phyloP scores from a whole-genome alignment of 345 rosid genomes.

The Anastatica hierochuntica region DNA sequence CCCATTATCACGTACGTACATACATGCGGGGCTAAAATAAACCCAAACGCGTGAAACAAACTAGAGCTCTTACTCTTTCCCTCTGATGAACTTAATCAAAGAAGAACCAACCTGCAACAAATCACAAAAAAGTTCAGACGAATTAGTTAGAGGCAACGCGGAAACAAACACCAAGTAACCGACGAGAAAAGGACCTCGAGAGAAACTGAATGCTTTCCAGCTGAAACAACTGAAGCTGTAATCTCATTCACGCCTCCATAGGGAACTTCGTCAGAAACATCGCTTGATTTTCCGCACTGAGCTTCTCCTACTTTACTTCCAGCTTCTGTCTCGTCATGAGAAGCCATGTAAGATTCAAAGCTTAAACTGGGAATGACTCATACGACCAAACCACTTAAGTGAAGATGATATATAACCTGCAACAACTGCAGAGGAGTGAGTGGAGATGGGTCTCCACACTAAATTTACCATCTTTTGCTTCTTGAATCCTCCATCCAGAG shows the following conservation, averaged over 20 bases:
- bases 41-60: neutral
- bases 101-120: constrained; percentile 69
- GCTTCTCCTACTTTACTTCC: constrained; percentile 31
- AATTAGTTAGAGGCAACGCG: neutral
- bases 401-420: constrained; percentile 32
- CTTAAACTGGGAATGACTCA: neutral
- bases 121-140: neutral
- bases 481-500: constrained; percentile 26
- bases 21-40: neutral
- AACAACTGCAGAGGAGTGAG: constrained; percentile 27
- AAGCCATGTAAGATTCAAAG: neutral
- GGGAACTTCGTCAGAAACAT: constrained; percentile 14
- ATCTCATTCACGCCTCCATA: constrained; percentile 21
- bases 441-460: constrained; percentile 52
- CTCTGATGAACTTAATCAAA: constrained; percentile 57
- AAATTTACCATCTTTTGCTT: constrained; percentile 29
- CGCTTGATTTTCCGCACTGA: constrained; percentile 26
- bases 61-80: constrained; percentile 53
- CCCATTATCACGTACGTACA: constrained; percentile 13
- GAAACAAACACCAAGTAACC: constrained; percentile 2
- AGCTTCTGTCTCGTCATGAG: constrained; percentile 27
- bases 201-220: constrained; percentile 46
- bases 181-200: constrained; percentile 33
- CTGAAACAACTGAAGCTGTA: constrained; percentile 10
- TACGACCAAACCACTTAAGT: neutral